These are phyloP conservation scores for Oryza meridionalis DNA, from an alignment of 176 grass and related monocot genomes.

Conservation along the genomic window DNA sequence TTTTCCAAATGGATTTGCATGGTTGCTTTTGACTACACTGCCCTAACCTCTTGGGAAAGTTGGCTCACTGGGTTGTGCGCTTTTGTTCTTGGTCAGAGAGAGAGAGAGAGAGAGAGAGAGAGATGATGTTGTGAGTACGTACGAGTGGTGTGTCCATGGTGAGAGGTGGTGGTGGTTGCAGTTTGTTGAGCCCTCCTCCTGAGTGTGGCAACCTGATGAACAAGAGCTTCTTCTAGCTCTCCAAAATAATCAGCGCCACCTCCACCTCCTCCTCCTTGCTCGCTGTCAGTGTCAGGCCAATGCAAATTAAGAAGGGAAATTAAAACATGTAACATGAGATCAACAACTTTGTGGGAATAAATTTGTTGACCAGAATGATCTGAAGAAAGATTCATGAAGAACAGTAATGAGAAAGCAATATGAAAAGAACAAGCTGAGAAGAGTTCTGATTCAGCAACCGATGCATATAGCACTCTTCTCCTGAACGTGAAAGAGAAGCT, in stretches of 20 bases:
- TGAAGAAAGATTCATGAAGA: constrained; percentile 17
- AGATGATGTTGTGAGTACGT: constrained; percentile 21
- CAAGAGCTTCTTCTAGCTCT: constrained; percentile 82
- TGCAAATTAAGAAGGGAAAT: neutral
- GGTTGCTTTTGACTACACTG: constrained; percentile 64
- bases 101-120: constrained; percentile 37
- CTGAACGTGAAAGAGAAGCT: neutral
- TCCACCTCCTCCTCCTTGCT: constrained; percentile 65
- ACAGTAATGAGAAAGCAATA: constrained; percentile 2
- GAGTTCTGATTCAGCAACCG: neutral
- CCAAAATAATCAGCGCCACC: constrained; percentile 68
- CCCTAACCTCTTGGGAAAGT: constrained; percentile 52
- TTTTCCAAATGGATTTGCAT: constrained; percentile 17
- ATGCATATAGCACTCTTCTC: too few relatives aligned
- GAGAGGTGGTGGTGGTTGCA: constrained; percentile 46
- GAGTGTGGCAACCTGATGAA: constrained; percentile 64
- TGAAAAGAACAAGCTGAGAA: neutral
- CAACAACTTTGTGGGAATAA: neutral
- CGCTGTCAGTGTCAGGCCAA: constrained; percentile 35
- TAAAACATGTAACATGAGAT: constrained; percentile 12
- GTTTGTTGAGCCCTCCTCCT: constrained; percentile 47
- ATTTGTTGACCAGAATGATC: constrained; percentile 3
- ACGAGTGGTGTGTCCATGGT: constrained; percentile 60
- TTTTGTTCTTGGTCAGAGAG: constrained; percentile 37
- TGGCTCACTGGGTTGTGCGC: constrained; percentile 35